Conservation (phyloP, 202 grass and related monocot species). For the Bolboschoenoplectus hybrid region DNA sequence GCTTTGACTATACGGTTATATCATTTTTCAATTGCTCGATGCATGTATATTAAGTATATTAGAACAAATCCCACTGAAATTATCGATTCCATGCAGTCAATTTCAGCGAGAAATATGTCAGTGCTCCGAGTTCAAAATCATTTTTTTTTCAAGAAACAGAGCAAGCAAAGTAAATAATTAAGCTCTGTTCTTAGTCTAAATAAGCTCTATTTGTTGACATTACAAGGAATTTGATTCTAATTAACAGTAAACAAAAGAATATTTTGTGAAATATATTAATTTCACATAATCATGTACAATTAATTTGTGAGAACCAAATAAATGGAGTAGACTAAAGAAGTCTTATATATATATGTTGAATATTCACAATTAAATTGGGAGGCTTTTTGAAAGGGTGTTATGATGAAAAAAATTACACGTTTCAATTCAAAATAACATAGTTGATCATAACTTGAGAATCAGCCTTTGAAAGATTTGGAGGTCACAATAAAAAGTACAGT, state of each 20-base stretch:
- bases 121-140: conserved; percentile 17
- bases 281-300: not conserved
- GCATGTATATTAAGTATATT: not conserved
- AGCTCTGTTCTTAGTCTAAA: not conserved
- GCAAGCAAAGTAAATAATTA: not conserved
- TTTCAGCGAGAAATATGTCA: conserved; percentile 38
- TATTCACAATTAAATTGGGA: not conserved
- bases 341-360: too few species aligned
- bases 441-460: too few species aligned
- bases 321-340: not conserved
- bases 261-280: not conserved
- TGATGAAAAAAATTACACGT: not conserved
- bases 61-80: conserved; percentile 28
- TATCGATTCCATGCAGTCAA: conserved; percentile 15
- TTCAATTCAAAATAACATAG: not conserved
- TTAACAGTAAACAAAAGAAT: not conserved
- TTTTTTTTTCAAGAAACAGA: conserved; percentile 5
- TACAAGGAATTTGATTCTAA: not conserved
- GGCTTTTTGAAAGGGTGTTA: not conserved
- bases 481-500: too few species aligned
- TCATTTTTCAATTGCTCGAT: conserved; percentile 32
- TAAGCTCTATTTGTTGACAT: too few species aligned
- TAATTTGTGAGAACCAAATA: not conserved
- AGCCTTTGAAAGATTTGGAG: too few species aligned
- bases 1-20: conserved; percentile 40